Base-by-base conservation (phyloP, 768 basidiomycete genomes). In the Mycena alexandri region DNA sequence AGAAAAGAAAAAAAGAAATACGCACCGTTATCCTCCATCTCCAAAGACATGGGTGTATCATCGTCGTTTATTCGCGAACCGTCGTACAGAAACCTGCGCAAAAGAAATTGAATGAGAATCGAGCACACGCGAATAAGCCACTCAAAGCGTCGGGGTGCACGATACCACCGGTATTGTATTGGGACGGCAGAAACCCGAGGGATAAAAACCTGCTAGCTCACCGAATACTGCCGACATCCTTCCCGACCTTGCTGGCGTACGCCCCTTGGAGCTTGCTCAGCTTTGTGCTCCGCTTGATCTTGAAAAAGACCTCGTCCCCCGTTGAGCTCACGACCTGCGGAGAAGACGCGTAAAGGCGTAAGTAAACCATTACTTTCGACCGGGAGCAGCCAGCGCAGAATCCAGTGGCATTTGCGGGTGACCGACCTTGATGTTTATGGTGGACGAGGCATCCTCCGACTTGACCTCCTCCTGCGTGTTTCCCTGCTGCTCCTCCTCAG, bases 281-380 rank as follows among this genome's bases (percentile, higher is more conserved):
- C 83, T 92, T 95, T 48, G 95, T 96, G 79, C 87, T 93, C 75
- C 92, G 89, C 82, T 96, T 98, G 82, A 98, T 96, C 86, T 98
- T 97, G 87, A 98, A 98, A 81, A 93, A 97, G 29, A 97, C 93
- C 77, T 96, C 95, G 38, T 96, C 93, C 63, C 93, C 94, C 14
- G 81, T 77, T 42, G 91, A 85, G 71, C 87, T 90, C 50, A 91
- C 87, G 53, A 95, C 93, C 93, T 95, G 71, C 33, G 63, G 51
- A 36, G 54, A 52, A 48, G 46, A 63, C 70, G 62, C 58, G 50
- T 43, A 9, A 16, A 34, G 25, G 41, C 22, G 44, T 57, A 3
- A 66, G 42, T 17, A 61, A 61, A 14, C 13, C 41, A 25, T 11
- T n/a, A 34, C 34, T 17, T 47, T 57, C 14, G 17, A 66, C 19